phyloP scores from a whole-genome alignment of 1,139 yeast species.

The Debaryomyces subglobosus region DNA sequence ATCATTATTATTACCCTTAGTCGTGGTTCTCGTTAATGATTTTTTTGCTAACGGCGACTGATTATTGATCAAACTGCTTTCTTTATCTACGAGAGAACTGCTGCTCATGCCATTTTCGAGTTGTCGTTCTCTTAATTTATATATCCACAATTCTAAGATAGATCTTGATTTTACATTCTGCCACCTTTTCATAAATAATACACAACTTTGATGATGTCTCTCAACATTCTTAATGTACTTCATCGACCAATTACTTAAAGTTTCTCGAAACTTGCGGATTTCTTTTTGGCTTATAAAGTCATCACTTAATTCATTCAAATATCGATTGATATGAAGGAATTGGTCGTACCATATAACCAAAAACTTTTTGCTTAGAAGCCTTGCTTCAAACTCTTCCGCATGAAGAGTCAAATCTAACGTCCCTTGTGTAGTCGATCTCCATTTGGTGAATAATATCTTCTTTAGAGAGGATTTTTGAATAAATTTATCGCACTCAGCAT shows the following conservation, averaged over 20 bases:
- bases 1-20: slow-evolving; percentile 9
- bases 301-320: slow-evolving; percentile 33
- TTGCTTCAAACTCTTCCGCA: slow-evolving; percentile 22
- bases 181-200: slow-evolving; percentile 39
- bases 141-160: slow-evolving; percentile 43
- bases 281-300: slow-evolving; percentile 33
- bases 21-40: slow-evolving; percentile 11
- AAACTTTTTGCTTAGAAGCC: slow-evolving; percentile 30
- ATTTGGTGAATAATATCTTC: slow-evolving; percentile 14
- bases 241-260: slow-evolving; percentile 44
- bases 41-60: slow-evolving; percentile 42
- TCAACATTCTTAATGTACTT: slow-evolving; percentile 35
- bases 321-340: slow-evolving; percentile 24
- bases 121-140: slow-evolving; percentile 20
- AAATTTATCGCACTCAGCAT: slow-evolving; percentile 17
- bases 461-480: slow-evolving; percentile 13
- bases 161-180: slow-evolving; percentile 29
- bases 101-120: slow-evolving; percentile 6
- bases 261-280: slow-evolving; percentile 26
- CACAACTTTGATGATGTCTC: slow-evolving; percentile 42
- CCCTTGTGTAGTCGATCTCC: slow-evolving; percentile 14
- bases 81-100: slow-evolving; percentile 18
- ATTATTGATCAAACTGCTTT: slow-evolving; percentile 28
- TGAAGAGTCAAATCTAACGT: not conserved
- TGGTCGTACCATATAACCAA: slow-evolving; percentile 40